Conservation (phyloP, 2,329 filamentous ascomycete genomes). For the Coccinonectria pachysandricola region DNA sequence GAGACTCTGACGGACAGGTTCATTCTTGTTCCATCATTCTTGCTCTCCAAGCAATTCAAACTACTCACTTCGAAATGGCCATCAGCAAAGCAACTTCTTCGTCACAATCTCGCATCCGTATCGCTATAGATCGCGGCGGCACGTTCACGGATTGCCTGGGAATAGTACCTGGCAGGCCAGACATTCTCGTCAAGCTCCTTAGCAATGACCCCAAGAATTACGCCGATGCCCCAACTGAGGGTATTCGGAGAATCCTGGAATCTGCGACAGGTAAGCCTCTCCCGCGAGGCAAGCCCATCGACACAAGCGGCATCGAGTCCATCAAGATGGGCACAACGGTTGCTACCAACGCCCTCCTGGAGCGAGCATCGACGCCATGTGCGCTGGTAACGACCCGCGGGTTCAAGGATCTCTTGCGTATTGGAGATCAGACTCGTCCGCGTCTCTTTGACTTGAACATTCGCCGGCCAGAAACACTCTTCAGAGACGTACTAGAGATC, state of each 20-base stretch:
- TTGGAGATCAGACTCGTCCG: slow-evolving; percentile 63
- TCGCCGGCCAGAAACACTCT: slow-evolving; percentile 55
- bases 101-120: slow-evolving; percentile 14
- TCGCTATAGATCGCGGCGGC: slow-evolving; percentile 26
- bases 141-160: slow-evolving; percentile 66
- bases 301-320: slow-evolving; percentile 38
- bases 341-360: slow-evolving; percentile 57
- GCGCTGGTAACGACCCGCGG: slow-evolving; percentile 61
- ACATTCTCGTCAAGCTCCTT: slow-evolving; percentile 61
- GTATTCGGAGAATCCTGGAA: slow-evolving; percentile 42
- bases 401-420: slow-evolving; percentile 60
- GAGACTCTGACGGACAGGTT: too few species aligned
- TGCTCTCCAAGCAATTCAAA: too few species aligned
- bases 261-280: slow-evolving; percentile 20
- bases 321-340: slow-evolving; percentile 72
- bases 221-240: slow-evolving; percentile 63
- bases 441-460: slow-evolving; percentile 65
- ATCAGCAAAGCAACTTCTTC: slow-evolving; percentile 1
- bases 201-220: slow-evolving; percentile 64
- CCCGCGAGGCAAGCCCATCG: slow-evolving; percentile 22
- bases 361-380: slow-evolving; percentile 60
- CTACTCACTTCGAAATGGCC: too few species aligned
- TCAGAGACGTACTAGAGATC: slow-evolving; percentile 58
- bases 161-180: slow-evolving; percentile 53
- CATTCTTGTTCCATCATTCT: too few species aligned